Percentiles rank a stretch among this genome's conserved stretches.
Evolutionary conservation across 1,284 basidiomycete species (phyloP).

Genomic region (Ustilago cynodontis): DNA sequence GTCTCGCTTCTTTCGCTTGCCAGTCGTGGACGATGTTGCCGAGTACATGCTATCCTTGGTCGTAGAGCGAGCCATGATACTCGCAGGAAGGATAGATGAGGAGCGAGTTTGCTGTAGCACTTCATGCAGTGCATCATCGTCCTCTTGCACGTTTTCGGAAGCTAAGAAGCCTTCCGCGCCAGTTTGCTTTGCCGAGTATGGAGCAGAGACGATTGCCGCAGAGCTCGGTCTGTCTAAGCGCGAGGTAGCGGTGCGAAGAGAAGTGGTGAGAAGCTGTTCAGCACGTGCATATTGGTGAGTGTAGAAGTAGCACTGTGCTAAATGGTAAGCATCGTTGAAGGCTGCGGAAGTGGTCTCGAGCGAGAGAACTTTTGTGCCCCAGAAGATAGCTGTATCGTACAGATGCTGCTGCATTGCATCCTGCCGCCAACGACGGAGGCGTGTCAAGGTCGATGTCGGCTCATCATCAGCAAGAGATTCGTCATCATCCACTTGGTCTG

Average conservation of each 20-base stretch:
- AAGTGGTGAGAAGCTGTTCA: slow-evolving; percentile 87
- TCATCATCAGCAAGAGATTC: not conserved
- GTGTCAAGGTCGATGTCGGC: slow-evolving; percentile 59
- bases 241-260: slow-evolving; percentile 73
- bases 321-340: slow-evolving; percentile 89
- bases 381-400: slow-evolving; percentile 96
- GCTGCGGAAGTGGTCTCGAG: slow-evolving; percentile 75
- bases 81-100: slow-evolving; percentile 43
- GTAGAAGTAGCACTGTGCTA: slow-evolving; percentile 96
- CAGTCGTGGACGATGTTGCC: slow-evolving; percentile 32
- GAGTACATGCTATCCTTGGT: slow-evolving; percentile 45
- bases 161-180: slow-evolving; percentile 38
- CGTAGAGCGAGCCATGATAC: slow-evolving; percentile 50
- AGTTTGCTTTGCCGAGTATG: slow-evolving; percentile 26
- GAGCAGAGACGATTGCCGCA: not conserved
- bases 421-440: slow-evolving; percentile 96
- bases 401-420: slow-evolving; percentile 98
- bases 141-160: slow-evolving; percentile 38
- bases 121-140: slow-evolving; percentile 53
- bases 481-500: slow-evolving; percentile 12
- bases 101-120: slow-evolving; percentile 53
- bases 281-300: slow-evolving; percentile 94
- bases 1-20: slow-evolving; percentile 61
- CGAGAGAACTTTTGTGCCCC: slow-evolving; percentile 94
- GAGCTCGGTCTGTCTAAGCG: not conserved